Evolutionary conservation across 116 monocot genomes (phyloP).

Genomic region (Iris pallida): DNA sequence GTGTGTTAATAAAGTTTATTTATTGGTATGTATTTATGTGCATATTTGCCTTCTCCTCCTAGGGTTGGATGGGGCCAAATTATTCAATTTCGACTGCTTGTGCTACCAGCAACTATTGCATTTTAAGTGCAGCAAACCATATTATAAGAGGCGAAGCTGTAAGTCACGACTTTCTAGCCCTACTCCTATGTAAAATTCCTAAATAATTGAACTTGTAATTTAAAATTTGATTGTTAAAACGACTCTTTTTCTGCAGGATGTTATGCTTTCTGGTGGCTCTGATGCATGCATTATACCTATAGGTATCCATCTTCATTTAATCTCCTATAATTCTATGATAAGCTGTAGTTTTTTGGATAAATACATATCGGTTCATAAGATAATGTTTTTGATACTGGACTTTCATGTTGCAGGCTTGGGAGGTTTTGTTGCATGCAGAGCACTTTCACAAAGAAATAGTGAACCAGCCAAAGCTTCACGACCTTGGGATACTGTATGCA

Average conservation of each 20-base stretch:
- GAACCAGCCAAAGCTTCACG: slow-evolving; percentile 64
- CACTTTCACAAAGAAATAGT: slow-evolving; percentile 59
- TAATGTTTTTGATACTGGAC: not conserved
- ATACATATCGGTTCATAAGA: not conserved
- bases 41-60: not conserved
- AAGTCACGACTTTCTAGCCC: slow-evolving; percentile 9
- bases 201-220: no score
- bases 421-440: slow-evolving; percentile 71
- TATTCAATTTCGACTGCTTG: slow-evolving; percentile 81
- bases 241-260: slow-evolving; percentile 25
- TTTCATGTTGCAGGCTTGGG: slow-evolving; percentile 33
- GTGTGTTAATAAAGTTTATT: not conserved
- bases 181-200: not conserved
- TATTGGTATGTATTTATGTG: not conserved
- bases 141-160: slow-evolving; percentile 68
- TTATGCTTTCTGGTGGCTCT: slow-evolving; percentile 64
- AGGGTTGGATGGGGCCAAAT: slow-evolving; percentile 70
- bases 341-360: not conserved
- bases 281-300: slow-evolving; percentile 46
- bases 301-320: slow-evolving; percentile 14
- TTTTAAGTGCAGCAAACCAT: slow-evolving; percentile 68
- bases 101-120: slow-evolving; percentile 64
- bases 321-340: not conserved
- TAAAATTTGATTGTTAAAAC: no score
- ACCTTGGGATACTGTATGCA: slow-evolving; percentile 57